Evolutionary conservation across 2,329 filamentous ascomycete genomes (phyloP), one percentile per base, ranked within the genome.

Genomic region (Trichoderma pleuroti): DNA sequence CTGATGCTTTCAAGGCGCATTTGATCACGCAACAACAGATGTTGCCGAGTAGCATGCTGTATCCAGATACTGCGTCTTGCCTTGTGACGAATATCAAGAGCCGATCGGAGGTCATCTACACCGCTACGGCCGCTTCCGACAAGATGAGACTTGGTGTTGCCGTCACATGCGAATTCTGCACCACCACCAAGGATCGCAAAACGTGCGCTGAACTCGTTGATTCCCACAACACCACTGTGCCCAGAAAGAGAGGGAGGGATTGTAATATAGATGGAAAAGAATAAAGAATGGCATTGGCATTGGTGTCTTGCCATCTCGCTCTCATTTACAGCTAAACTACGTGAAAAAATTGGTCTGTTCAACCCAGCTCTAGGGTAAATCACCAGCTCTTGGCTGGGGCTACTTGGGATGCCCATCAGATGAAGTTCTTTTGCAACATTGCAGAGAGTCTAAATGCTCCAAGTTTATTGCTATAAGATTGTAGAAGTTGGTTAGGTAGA

Each of bases 401-500:
- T 49, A 21, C n/a, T 21, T 49, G n/a, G 10, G 42, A 49, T 49
- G 9, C 42, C 4, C 18, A n/a, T 46, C n/a, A 6, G 2, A 10
- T 21, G 9, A n/a, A 49, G 42, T 49, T 0, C 42, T 21, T 12
- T 21, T 8, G 0, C 39, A 0, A n/a, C 16, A 42, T 42, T 42
- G 39, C 39, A n/a, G 14, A 39, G 6, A 8, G 18, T 8, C 39
- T 10, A n/a, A n/a, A 42, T n/a, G 39, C 4, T 4, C 0, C 39
- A 42, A 18, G 2, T 9, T n/a, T 42, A 7, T n/a, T 4, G 18
- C 16, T 42, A 10, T 42, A 5, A 42, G 1, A 0, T 0, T n/a
- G 4, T 5, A 42, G 16, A 2, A 4, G 4, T 2, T 10, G 8
- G 0, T 42, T 42, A 10, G 0, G 4, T 42, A n/a, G 18, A 10